phyloP scores from a whole-genome alignment of 2,329 filamentous ascomycete species.

The Calonectria montana region DNA sequence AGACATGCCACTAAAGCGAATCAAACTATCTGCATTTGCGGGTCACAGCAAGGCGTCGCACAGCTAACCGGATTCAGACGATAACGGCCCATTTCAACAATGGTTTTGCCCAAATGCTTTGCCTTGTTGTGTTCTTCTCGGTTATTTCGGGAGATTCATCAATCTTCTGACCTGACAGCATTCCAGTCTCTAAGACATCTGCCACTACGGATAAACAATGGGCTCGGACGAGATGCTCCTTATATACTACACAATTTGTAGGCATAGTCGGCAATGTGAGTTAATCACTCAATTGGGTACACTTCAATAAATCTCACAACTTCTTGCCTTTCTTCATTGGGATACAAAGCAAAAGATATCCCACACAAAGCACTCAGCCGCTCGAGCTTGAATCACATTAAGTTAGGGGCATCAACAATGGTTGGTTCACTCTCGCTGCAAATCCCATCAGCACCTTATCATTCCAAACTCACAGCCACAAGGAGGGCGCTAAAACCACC shows the following conservation, averaged over 20 bases:
- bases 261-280: no score
- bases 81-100: not conserved
- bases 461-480: not conserved
- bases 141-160: not conserved
- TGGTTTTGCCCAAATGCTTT: no score
- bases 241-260: no score
- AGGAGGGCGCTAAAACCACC: not conserved
- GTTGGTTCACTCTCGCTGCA: not conserved
- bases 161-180: not conserved
- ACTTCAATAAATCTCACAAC: not conserved
- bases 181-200: not conserved
- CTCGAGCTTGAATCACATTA: no score
- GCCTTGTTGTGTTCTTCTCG: no score
- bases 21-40: not conserved
- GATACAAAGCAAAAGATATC: no score
- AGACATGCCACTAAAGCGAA: not conserved
- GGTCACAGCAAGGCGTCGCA: not conserved
- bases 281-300: no score
- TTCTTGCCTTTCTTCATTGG: no score
- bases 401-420: not conserved
- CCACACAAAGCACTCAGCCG: no score
- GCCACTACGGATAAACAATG: not conserved
- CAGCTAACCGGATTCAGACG: not conserved
- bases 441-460: slow-evolving; percentile 3
- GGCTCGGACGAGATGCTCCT: not conserved